phyloP scores from a whole-genome alignment of 2,329 filamentous ascomycete genomes.

The Tolypocladium nubicola region DNA sequence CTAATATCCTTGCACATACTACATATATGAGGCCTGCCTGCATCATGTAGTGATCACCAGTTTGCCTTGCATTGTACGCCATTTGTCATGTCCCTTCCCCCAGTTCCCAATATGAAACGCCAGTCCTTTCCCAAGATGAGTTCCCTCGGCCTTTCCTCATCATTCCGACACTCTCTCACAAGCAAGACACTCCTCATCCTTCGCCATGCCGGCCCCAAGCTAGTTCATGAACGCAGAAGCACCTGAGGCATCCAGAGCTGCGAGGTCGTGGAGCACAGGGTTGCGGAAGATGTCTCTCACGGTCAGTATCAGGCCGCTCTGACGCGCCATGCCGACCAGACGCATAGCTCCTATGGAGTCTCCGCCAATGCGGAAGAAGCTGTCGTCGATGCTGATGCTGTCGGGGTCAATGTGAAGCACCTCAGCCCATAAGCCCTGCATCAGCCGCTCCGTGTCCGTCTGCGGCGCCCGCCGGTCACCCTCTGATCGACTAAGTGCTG shows the following conservation, averaged over 20 bases:
- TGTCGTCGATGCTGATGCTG: constrained; percentile 18
- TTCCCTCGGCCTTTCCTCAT: too few relatives aligned
- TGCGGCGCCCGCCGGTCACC: constrained; percentile 4
- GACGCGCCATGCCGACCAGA: constrained; percentile 21
- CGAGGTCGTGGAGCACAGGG: constrained; percentile 5
- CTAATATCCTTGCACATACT: background rate
- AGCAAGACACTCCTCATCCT: background rate
- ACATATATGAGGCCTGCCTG: background rate
- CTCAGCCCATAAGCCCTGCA: constrained; percentile 24
- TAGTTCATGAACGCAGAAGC: background rate
- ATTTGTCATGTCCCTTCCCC: too few relatives aligned
- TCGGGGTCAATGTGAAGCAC: constrained; percentile 23
- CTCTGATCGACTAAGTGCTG: constrained; percentile 2
- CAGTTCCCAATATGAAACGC: background rate
- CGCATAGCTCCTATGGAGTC: constrained; percentile 30
- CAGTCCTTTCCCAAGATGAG: background rate
- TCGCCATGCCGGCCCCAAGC: background rate
- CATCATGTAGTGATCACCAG: background rate
- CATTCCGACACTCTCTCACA: too few relatives aligned
- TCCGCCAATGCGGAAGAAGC: constrained; percentile 27
- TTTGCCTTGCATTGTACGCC: background rate
- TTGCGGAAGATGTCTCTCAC: constrained; percentile 16
- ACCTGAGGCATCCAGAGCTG: background rate
- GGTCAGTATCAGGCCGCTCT: constrained; percentile 12
- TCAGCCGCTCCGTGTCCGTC: constrained; percentile 6